Base-by-base conservation (phyloP, 208 protist genomes). In the Trypanosoma melophagium region DNA sequence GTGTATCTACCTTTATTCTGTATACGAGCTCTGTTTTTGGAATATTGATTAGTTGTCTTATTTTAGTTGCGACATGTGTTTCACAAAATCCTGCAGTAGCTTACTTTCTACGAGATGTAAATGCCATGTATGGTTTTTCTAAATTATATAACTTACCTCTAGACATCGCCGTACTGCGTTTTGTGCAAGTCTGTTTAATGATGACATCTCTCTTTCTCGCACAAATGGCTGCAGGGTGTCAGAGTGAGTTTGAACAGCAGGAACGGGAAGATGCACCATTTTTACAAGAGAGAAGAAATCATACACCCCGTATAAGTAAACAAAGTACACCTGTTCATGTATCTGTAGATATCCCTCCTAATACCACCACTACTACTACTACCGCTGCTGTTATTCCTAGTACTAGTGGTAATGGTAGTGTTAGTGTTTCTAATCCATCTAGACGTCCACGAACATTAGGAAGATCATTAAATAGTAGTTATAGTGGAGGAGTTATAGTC, bases 181-280 rank as follows among this genome's bases (percentile, higher is more conserved):
- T 63, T 67, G 10, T 74, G 25, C 68, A 74, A 51, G 24, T 74
- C 28, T 63, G 19, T 28, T 28, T 61, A n/a, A 57, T 74, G 59
- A 62, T 57, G 40, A n/a, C 60, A 8, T 55, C 68, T 24, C 60
- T 74, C n/a, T 66, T 59, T 44, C 54, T 74, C 28, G 59, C 68
- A 7, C 58, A 62, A 13, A 74, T 66, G 25, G 53, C 55, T 5
- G 13, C 62, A 59, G 68, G 41, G 24, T 71, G 66, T 38, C 28
- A 63, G 40, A 3, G 56, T 7, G 47, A 51, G 12, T 59, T 31
- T 50, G 2, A 47, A 2, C 66, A 49, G 17, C 57, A 22, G 10
- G 28, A 54, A 17, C 22, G 44, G 54, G 17, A 24, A 38, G n/a
- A 45, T 10, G 49, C 21, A 22, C 44, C 31, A 10, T 59, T 72